Evolutionary conservation across 163 green algal species (phyloP), one percentile per base, ranked within the genome.

Genomic region (Coccomyxa subellipsoidea): DNA sequence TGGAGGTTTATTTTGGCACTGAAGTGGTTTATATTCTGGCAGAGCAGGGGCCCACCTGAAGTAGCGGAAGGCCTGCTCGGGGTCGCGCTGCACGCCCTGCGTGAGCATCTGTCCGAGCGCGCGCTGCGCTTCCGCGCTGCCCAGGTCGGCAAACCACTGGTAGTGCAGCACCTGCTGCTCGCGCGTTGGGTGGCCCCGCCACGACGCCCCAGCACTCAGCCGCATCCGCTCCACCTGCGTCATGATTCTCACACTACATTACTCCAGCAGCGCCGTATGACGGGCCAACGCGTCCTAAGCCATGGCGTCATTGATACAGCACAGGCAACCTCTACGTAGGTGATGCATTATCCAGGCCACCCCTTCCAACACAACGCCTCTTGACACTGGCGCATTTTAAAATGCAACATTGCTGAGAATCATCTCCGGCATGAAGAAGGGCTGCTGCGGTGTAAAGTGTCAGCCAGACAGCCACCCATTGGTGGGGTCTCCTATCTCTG

Each of bases 141-240:
- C 96, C 84, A 95, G 88, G 85, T 98, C 95, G 2, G 96, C 96
- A 82, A 90, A 94, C 91, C 96, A 96, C 89, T 98, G 92, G 85
- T 97, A 98, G 88, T 98, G 93, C 86, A 98, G 85, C 79, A 97
- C 82, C 84, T 98, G 92, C 54, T 91, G 85, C 76, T 95, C 85
- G 38, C 85, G 79, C 66, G 86, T 88, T 21, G 83, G 87, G 31
- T 85, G 38, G n/a, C 76, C 76, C 81, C 59, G 15, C 76, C 27
- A 34, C 53, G 54, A 79, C 32, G 80, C 79, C 73, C 92, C 84
- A 59, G 85, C 73, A 81, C 88, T 86, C 71, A 93, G 88, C 40
- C 88, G 82, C 32, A 93, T 85, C 76, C 89, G 83, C 81, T 93
- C 87, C 18, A 93, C 82, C 76, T 91, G 84, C 32, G 70, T 6